A percentile compares a stretch with the other conserved stretches of the same genome.
Conservation (phyloP, 352 stramenopile species). For the Phytophthora boehmeriae region DNA sequence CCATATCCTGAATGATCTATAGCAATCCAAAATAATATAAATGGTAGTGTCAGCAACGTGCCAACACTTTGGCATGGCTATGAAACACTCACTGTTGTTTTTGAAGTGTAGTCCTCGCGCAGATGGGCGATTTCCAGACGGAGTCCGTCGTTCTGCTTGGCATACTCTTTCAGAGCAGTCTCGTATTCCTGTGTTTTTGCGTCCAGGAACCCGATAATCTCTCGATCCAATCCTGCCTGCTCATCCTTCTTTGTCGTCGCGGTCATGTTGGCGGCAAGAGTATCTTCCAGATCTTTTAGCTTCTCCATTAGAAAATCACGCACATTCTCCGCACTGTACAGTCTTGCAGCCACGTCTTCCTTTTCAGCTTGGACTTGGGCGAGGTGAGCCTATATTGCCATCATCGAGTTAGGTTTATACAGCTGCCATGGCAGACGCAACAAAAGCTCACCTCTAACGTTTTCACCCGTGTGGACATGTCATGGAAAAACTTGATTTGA, state of each 20-base stretch:
- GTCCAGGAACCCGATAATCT: slow-evolving; percentile 87
- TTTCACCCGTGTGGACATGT: slow-evolving; percentile 82
- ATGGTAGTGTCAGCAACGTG: neutral
- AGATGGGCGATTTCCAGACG: slow-evolving; percentile 49
- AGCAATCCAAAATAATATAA: neutral
- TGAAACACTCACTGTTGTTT: slow-evolving; percentile 72
- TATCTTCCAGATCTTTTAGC: slow-evolving; percentile 78
- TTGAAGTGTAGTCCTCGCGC: slow-evolving; percentile 59
- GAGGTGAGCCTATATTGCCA: slow-evolving; percentile 48
- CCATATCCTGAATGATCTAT: slow-evolving; percentile 88
- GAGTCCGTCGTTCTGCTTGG: slow-evolving; percentile 61
- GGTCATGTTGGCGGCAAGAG: slow-evolving; percentile 59
- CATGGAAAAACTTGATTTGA: slow-evolving; percentile 86
- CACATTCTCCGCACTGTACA: slow-evolving; percentile 81
- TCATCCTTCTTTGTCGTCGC: slow-evolving; percentile 64
- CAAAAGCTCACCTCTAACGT: slow-evolving; percentile 54
- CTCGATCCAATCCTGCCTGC: slow-evolving; percentile 67
- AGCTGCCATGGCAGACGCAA: no score
- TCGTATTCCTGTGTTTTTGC: slow-evolving; percentile 82
- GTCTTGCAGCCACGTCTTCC: slow-evolving; percentile 68
- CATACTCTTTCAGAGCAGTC: slow-evolving; percentile 52
- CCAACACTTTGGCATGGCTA: no score
- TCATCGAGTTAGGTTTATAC: slow-evolving; percentile 2
- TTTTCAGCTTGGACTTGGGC: slow-evolving; percentile 76
- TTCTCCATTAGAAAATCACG: slow-evolving; percentile 89